phyloP scores from a whole-genome alignment of 176 grass and related monocot species.

The Echinochloa phyllopogon region DNA sequence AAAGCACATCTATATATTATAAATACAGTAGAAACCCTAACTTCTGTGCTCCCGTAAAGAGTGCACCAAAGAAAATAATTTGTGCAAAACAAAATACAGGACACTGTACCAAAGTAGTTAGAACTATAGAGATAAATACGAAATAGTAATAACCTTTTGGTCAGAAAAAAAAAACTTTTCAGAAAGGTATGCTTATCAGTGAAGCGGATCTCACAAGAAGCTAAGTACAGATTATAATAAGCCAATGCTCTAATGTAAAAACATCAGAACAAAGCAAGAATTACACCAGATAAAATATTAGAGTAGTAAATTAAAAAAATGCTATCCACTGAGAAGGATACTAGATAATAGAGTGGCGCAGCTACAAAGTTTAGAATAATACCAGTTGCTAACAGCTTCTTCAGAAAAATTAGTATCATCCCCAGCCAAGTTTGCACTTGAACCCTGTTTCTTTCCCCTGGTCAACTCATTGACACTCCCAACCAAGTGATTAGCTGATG shows the following conservation, averaged over 20 bases:
- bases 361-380: constrained; percentile 42
- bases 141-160: constrained; percentile 14
- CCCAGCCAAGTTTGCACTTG: constrained; percentile 43
- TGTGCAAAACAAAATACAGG: constrained; percentile 8
- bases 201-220: neutral
- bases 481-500: constrained; percentile 44
- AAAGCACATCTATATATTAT: constrained; percentile 29
- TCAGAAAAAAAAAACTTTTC: neutral
- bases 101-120: neutral
- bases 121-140: neutral
- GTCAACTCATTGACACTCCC: constrained; percentile 52
- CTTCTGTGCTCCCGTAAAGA: neutral
- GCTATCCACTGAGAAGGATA: neutral
- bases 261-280: constrained; percentile 14
- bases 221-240: neutral
- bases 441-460: constrained; percentile 56
- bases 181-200: neutral
- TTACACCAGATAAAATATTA: constrained; percentile 6
- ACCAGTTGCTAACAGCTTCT: constrained; percentile 55
- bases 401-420: constrained; percentile 55
- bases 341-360: neutral
- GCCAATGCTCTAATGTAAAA: neutral
- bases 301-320: neutral
- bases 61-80: neutral
- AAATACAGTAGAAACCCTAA: constrained; percentile 20